phyloP scores from a whole-genome alignment of 192 early-diverging fungal species.

The Backusella circina region DNA sequence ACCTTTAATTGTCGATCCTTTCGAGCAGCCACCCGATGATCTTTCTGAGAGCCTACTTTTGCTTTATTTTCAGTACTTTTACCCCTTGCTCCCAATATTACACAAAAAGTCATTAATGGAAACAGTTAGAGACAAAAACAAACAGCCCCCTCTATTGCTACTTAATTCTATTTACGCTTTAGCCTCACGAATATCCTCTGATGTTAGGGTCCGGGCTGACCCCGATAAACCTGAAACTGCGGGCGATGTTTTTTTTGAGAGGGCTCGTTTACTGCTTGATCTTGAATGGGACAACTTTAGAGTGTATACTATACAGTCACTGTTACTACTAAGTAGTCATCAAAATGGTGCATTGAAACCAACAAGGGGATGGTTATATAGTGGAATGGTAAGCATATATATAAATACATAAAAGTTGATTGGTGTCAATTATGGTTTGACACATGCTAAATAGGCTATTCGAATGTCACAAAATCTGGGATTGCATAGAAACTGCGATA shows the following conservation, averaged over 20 bases:
- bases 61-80: slow-evolving; percentile 60
- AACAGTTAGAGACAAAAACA: not conserved
- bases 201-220: slow-evolving; percentile 40
- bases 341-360: slow-evolving; percentile 31
- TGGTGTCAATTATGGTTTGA: not conserved
- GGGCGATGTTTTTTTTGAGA: slow-evolving; percentile 51
- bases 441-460: slow-evolving; percentile 43
- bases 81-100: slow-evolving; percentile 69
- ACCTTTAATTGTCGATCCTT: slow-evolving; percentile 25
- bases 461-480: slow-evolving; percentile 77
- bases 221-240: slow-evolving; percentile 44
- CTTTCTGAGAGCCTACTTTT: slow-evolving; percentile 57
- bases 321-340: slow-evolving; percentile 29
- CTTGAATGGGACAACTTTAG: slow-evolving; percentile 30
- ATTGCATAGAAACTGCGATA: slow-evolving; percentile 62
- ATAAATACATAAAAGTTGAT: not conserved
- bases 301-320: slow-evolving; percentile 28
- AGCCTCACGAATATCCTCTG: slow-evolving; percentile 42
- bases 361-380: slow-evolving; percentile 32
- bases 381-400: slow-evolving; percentile 28
- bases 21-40: slow-evolving; percentile 58
- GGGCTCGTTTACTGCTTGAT: slow-evolving; percentile 38
- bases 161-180: slow-evolving; percentile 47
- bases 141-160: slow-evolving; percentile 33
- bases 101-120: slow-evolving; percentile 63